Percentiles rank a stretch among this genome's conserved stretches.
phyloP scores from a whole-genome alignment of 495 filamentous ascomycete genomes.

The Evernia prunastri region DNA sequence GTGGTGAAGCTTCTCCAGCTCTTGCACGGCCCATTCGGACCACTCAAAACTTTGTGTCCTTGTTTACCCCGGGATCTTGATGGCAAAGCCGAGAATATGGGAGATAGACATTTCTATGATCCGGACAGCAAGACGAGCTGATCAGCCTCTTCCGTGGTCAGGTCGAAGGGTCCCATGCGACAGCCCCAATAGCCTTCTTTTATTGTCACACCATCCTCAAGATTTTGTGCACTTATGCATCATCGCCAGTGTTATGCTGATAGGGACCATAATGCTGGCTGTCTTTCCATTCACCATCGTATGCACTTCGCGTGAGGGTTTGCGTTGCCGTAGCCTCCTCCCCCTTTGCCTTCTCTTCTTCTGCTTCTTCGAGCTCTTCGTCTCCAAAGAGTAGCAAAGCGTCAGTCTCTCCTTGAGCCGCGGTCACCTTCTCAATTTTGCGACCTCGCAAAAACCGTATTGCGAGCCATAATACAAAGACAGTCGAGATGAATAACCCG shows the following conservation, averaged over 20 bases:
- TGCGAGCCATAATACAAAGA: background rate
- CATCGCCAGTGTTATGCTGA: background rate
- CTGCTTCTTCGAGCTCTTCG: background rate
- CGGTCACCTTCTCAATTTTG: background rate
- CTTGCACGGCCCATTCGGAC: too few relatives aligned
- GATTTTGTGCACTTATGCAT: background rate
- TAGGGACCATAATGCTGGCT: background rate
- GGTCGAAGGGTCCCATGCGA: background rate
- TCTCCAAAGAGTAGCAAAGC: constrained; percentile 5
- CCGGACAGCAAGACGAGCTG: background rate
- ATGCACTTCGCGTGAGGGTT: background rate
- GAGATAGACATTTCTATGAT: background rate
- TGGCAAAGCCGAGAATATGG: background rate
- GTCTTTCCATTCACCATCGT: background rate
- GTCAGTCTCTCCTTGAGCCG: background rate
- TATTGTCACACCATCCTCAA: background rate
- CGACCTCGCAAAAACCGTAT: background rate
- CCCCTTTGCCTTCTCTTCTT: background rate
- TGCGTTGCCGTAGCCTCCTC: background rate
- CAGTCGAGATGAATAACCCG: background rate
- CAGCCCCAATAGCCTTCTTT: too few relatives aligned
- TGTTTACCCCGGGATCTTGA: too few relatives aligned
- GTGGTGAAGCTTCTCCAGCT: too few relatives aligned
- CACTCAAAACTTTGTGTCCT: too few relatives aligned
- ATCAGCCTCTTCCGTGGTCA: background rate